Percentiles rank a stretch among this genome's conserved stretches.
Conservation (phyloP, 2,329 filamentous ascomycete species). For the Nothophoma quercina region DNA sequence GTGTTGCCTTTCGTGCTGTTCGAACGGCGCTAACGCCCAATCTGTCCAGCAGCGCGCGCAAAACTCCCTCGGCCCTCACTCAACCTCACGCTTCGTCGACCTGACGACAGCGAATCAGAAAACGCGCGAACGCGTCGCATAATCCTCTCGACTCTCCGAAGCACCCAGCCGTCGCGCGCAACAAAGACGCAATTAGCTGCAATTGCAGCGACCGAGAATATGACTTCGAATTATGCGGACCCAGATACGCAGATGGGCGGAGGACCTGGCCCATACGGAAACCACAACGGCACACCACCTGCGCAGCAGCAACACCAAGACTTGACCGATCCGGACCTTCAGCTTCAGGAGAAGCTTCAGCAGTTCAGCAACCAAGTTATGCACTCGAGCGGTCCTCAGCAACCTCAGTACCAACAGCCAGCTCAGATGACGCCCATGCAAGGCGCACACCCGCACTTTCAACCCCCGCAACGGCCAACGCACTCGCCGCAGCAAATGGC, state of each 20-base stretch:
- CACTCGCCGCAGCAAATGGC: constrained; percentile 52
- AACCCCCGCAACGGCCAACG: constrained; percentile 44
- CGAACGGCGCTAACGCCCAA: constrained; percentile 42
- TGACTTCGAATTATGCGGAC: constrained; percentile 46
- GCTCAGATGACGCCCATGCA: constrained; percentile 38
- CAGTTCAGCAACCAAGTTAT: constrained; percentile 48
- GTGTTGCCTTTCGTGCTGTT: constrained; percentile 14
- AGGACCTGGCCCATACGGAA: constrained; percentile 43
- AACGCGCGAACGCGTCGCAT: constrained; percentile 18
- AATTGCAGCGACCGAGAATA: constrained; percentile 24
- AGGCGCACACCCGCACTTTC: constrained; percentile 46
- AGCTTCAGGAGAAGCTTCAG: constrained; percentile 46
- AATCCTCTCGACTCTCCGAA: neutral
- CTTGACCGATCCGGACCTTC: constrained; percentile 42
- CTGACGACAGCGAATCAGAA: constrained; percentile 29
- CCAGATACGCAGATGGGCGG: constrained; percentile 45
- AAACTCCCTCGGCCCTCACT: constrained; percentile 38
- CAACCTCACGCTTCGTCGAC: constrained; percentile 28
- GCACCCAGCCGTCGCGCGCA: constrained; percentile 20
- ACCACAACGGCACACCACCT: constrained; percentile 47
- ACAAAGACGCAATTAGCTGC: constrained; percentile 12
- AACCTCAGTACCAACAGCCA: constrained; percentile 39
- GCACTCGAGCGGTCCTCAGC: constrained; percentile 35
- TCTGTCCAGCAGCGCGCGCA: constrained; percentile 37
- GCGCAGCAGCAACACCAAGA: constrained; percentile 43